phyloP scores from a whole-genome alignment of 306 rosid genomes.

The Neltuma alba region DNA sequence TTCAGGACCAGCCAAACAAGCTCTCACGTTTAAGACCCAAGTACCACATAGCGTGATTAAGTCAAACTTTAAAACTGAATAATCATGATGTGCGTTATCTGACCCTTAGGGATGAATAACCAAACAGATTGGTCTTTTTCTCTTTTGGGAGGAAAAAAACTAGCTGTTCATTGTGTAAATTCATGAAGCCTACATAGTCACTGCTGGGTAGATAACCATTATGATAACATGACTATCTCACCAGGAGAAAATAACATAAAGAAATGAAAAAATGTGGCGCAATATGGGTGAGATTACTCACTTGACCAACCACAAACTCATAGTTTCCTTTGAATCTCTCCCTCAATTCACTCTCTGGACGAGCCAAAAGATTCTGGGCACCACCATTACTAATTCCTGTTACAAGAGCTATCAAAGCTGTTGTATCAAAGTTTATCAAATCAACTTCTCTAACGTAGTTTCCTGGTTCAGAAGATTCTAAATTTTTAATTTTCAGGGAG shows the following conservation, averaged over 20 bases:
- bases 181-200: background rate
- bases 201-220: background rate
- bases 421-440: conserved; percentile 82
- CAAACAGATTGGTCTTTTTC: background rate
- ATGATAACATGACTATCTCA: background rate
- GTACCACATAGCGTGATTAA: background rate
- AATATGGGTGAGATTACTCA: conserved; percentile 41
- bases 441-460: conserved; percentile 42
- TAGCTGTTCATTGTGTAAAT: background rate
- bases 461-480: conserved; percentile 26
- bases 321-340: conserved; percentile 82
- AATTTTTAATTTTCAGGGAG: conserved; percentile 29
- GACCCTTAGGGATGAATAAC: background rate
- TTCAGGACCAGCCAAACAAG: background rate
- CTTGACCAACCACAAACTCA: conserved; percentile 87
- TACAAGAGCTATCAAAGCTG: conserved; percentile 85
- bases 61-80: background rate
- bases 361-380: conserved; percentile 64
- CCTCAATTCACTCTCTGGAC: conserved; percentile 77
- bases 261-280: conserved; percentile 16
- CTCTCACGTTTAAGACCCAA: background rate
- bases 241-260: background rate
- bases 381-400: conserved; percentile 89
- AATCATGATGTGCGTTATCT: background rate
- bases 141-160: no score